Base-by-base conservation (phyloP, 2,329 filamentous ascomycete genomes). In the Akanthomyces muscarius region DNA sequence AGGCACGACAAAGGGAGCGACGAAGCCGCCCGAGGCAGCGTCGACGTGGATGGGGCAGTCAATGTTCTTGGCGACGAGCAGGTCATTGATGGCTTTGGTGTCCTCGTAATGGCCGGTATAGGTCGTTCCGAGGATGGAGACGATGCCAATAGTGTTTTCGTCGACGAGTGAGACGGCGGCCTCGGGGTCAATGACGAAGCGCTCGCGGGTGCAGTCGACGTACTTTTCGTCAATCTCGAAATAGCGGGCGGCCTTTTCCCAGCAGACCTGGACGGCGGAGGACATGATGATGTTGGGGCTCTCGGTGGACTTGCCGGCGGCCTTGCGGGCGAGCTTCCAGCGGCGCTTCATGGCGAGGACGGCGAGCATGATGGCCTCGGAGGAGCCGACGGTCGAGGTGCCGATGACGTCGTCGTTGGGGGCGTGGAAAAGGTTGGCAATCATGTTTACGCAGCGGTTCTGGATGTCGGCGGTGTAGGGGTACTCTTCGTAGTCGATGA, bases 41-140 rank as follows among this genome's bases (percentile, higher is more conserved):
- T 98, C 94, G 54, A 98, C 92, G 74, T 98, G 94, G 68, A 98
- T 97, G 1, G 92, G 90, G 30, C 87, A 86, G 69, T 97, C 89
- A 52, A 97, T 82, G 47, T 85, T 81, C 63, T 83, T 87, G 81
- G 92, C 80, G 5, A 92, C 74, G 41, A 98, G 81, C 51, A 97
- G 80, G 73, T 97, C 92, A 70, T 97, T 97, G 76, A 98, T 90
- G 13, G 84, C 87, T 81, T 97, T 94, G 72, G 93, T 88, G 70
- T 97, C 92, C 77, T 97, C 94, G 71, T 98, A 96, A 79, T 97
- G 90, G 5, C 94, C 94, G 0, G 94, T 97, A 77, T 97, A 97
- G 0, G 94, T 98, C 2, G 92, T 95, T 10, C 93, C 94, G 2
- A 98, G 78, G 68, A 98, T 97, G 63, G 87, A 84, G 72, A 92